Evolutionary conservation across 805 yeast species (phyloP).

Genomic region (Cyberlindnera japonica): DNA sequence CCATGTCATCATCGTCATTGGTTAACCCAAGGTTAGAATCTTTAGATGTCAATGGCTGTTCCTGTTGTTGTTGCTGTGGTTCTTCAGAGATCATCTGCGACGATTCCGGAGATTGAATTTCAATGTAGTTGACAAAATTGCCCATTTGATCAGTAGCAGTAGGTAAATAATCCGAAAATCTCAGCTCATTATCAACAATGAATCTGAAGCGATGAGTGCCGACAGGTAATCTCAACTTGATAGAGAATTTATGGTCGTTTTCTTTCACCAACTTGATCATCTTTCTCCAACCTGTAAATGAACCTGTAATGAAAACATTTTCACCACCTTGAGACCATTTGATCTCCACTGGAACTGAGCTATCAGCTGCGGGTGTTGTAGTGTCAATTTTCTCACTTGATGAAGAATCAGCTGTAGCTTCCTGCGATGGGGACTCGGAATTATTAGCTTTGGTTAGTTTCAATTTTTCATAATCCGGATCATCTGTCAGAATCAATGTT

Average conservation of each 20-base stretch:
- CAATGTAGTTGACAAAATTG: conserved; percentile 88
- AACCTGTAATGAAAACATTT: conserved; percentile 93
- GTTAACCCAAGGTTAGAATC: conserved; percentile 64
- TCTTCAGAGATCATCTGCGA: conserved; percentile 35
- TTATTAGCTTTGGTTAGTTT: conserved; percentile 35
- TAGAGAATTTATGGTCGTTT: conserved; percentile 53
- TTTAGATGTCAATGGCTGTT: conserved; percentile 18
- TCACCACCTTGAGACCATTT: conserved; percentile 97
- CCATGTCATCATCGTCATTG: conserved; percentile 76
- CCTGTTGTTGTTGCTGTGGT: conserved; percentile 23
- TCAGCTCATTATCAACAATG: conserved; percentile 88
- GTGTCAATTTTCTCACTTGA: conserved; percentile 10
- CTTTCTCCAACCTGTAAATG: conserved; percentile 97
- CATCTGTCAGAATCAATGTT: conserved; percentile 68
- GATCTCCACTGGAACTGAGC: conserved; percentile 53
- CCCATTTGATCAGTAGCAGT: conserved; percentile 98
- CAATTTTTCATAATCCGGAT: conserved; percentile 51
- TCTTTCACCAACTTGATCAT: conserved; percentile 80
- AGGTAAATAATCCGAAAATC: conserved; percentile 86
- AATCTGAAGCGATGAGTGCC: conserved; percentile 94
- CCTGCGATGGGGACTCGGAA: conserved; percentile 17
- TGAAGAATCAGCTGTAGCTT: conserved; percentile 8
- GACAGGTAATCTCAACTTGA: conserved; percentile 73
- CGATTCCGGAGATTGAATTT: conserved; percentile 43
- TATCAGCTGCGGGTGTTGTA: conserved; percentile 5